A percentile compares a stretch with the other conserved stretches of the same genome.
phyloP scores from a whole-genome alignment of 768 basidiomycete genomes.

The Pulveroboletus frians region DNA sequence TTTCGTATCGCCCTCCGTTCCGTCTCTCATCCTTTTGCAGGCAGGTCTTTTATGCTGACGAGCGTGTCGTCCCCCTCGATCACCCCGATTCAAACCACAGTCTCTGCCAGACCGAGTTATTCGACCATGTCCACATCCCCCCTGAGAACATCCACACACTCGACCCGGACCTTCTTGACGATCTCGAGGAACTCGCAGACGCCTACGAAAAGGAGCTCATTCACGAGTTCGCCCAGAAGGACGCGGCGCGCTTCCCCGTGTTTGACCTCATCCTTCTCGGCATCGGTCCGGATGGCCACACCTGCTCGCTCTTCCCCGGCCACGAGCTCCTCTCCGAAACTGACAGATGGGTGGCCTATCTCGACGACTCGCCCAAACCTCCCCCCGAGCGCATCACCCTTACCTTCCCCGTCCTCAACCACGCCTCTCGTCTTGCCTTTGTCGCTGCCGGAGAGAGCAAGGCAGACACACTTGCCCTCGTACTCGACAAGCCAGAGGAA shows the following conservation, averaged over 20 bases:
- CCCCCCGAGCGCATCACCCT: conserved; percentile 87
- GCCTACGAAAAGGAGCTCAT: conserved; percentile 83
- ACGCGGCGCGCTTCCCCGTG: conserved; percentile 92
- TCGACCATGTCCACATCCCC: conserved; percentile 79
- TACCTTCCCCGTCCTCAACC: conserved; percentile 87
- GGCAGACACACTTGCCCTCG: conserved; percentile 59
- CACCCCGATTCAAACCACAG: conserved; percentile 89
- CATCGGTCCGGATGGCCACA: conserved; percentile 98
- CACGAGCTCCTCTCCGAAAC: conserved; percentile 79
- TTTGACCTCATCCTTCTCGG: conserved; percentile 98
- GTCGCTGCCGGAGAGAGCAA: conserved; percentile 84
- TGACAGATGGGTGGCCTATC: conserved; percentile 91
- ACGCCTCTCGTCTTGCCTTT: conserved; percentile 83
- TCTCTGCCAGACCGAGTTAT: conserved; percentile 68
- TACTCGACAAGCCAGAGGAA: conserved; percentile 78
- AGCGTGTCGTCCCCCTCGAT: conserved; percentile 91
- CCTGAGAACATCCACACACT: conserved; percentile 75
- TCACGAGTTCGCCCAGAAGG: conserved; percentile 83
- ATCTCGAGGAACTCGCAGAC: conserved; percentile 77
- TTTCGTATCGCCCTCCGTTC: too few relatives aligned
- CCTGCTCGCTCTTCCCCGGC: conserved; percentile 94
- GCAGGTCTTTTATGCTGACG: conserved; percentile 98
- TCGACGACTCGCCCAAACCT: conserved; percentile 93
- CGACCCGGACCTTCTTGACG: conserved; percentile 58
- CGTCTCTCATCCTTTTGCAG: conserved; percentile 37